Evolutionary conservation across 805 yeast genomes (phyloP).

Genomic region (Blastobotrys peoriensis): DNA sequence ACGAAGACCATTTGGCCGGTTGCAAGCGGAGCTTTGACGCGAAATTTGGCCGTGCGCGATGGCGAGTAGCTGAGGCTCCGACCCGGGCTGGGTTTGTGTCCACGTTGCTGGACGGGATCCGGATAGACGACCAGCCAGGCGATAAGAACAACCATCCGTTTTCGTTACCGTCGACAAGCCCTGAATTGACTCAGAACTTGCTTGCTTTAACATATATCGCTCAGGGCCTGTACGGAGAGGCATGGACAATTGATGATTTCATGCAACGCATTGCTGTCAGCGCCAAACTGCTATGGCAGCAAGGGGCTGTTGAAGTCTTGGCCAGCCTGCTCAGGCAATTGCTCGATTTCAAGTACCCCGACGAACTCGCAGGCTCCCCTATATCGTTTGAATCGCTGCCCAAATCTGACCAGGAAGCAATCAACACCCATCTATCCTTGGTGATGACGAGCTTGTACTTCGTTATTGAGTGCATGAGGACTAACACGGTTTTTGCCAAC

Average conservation of each 20-base stretch:
- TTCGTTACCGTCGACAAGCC: background rate
- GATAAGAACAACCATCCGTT: background rate
- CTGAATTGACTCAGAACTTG: conserved; percentile 8
- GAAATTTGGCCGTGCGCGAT: background rate
- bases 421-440: conserved; percentile 4
- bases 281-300: conserved; percentile 19
- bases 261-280: conserved; percentile 24
- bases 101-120: background rate
- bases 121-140: background rate
- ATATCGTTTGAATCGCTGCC: background rate
- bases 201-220: conserved; percentile 26
- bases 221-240: conserved; percentile 29
- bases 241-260: conserved; percentile 21
- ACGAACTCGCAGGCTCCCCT: background rate
- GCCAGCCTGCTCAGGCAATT: background rate
- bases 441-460: conserved; percentile 26
- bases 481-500: conserved; percentile 16
- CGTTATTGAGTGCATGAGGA: conserved; percentile 10
- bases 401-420: background rate
- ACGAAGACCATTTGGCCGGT: conserved; percentile 3
- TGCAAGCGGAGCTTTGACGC: background rate
- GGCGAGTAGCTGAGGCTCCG: conserved; percentile 3
- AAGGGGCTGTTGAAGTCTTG: conserved; percentile 11
- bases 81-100: conserved; percentile 2
- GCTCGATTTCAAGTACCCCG: conserved; percentile 3